phyloP scores from a whole-genome alignment of 345 rosid species.

The Salix exigua region DNA sequence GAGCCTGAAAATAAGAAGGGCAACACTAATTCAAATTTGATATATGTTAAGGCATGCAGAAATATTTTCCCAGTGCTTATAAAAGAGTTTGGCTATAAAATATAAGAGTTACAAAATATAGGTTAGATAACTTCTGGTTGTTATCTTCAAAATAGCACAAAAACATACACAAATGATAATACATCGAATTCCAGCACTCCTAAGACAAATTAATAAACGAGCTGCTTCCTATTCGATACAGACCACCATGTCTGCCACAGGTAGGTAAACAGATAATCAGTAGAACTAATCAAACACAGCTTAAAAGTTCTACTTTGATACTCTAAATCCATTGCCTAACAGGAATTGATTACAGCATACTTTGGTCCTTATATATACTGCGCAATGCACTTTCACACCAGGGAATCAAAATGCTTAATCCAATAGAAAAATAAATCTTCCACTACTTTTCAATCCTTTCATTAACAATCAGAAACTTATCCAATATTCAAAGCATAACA shows the following conservation, averaged over 20 bases:
- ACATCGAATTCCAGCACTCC: no score
- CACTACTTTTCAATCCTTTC: not conserved
- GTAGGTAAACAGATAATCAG: not conserved
- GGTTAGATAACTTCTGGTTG: not conserved
- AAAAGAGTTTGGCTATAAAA: not conserved
- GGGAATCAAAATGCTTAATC: not conserved
- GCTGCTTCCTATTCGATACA: not conserved
- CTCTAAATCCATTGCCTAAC: not conserved
- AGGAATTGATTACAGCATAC: not conserved
- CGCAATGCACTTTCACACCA: not conserved
- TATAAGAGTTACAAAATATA: not conserved
- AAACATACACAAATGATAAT: not conserved
- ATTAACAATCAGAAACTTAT: not conserved
- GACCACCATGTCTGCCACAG: not conserved
- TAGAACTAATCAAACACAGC: no score
- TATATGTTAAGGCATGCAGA: conserved; percentile 6
- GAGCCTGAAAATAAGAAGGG: conserved; percentile 52
- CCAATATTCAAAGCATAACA: not conserved
- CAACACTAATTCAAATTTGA: not conserved
- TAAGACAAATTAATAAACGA: no score
- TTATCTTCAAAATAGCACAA: not conserved
- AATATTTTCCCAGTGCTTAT: not conserved
- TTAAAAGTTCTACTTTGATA: not conserved
- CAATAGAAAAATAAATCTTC: not conserved
- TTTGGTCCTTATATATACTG: not conserved